Conservation (phyloP, 139 green algal species). For the Coelastrella sp. region DNA sequence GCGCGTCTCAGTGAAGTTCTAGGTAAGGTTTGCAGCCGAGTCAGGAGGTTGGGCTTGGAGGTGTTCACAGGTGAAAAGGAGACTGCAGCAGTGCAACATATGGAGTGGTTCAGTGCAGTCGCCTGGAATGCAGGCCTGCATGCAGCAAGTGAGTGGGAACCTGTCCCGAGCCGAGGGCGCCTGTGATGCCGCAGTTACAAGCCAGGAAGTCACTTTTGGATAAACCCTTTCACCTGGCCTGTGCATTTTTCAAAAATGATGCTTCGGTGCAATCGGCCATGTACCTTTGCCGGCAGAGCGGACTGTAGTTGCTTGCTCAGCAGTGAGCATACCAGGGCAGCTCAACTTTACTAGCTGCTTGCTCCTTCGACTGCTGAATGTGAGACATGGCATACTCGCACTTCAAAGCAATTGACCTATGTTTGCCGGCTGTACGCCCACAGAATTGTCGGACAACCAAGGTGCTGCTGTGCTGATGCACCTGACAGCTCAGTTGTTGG, state of each 20-base stretch:
- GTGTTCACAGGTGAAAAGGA: conserved; percentile 3
- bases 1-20: conserved; percentile 4
- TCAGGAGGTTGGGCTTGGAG: conserved; percentile 19
- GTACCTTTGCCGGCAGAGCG: too few species aligned
- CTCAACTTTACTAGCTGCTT: too few species aligned
- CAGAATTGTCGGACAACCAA: not conserved
- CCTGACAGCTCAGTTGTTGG: not conserved
- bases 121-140: conserved; percentile 8
- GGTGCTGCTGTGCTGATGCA: conserved; percentile 22
- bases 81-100: not conserved
- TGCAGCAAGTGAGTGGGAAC: not conserved
- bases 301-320: too few species aligned
- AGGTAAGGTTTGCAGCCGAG: not conserved
- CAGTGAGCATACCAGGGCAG: too few species aligned
- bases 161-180: not conserved
- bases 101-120: conserved; percentile 22
- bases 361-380: too few species aligned
- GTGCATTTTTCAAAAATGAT: too few species aligned
- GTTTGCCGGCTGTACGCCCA: not conserved
- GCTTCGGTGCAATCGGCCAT: too few species aligned
- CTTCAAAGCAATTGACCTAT: too few species aligned
- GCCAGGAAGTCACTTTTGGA: too few species aligned
- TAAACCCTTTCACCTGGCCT: too few species aligned
- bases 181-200: not conserved
- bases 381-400: too few species aligned